Evolutionary conservation across 169 alveolate species (phyloP), one percentile per base, ranked within the genome.

Genomic region (Theileria parva): DNA sequence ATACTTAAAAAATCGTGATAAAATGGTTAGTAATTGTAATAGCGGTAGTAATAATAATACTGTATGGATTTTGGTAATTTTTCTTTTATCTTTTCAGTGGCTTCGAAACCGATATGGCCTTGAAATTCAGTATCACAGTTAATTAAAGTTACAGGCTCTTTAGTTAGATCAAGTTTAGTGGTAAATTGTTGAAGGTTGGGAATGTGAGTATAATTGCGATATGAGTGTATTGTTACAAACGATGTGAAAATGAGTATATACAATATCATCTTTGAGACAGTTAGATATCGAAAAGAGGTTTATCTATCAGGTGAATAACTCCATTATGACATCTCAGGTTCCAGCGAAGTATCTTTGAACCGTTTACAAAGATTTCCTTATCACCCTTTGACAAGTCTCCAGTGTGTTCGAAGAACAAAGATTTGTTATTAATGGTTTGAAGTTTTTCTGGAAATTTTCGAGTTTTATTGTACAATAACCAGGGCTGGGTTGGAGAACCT

Each of bases 281-380:
- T 11, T 25, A 69, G 37, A 69, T 50, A 60, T 74, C 73, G 19
- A 91, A 39, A 37, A 91, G 66, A 23, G 94, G 92, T 50, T 81
- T 74, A 44, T 91, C 92, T 25, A 91, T 84, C 67, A 91, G 80
- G 51, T 91, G 94, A 9, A 87, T 84, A 17, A 91, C 93, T 0
- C 94, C 94, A 70, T 91, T 91, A 57, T 91, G 94, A 59, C 94
- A 91, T 48, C 88, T 80, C 88, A 91, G 55, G 72, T 91, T 91
- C 63, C 93, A 90, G 21, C 94, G 88, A 53, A 91, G 68, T 60
- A 91, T 85, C 76, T 80, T 70, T 21, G 93, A 74, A 23, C 74
- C 86, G 63, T 91, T 86, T 12, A 91, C 75, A 63, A 63, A 71
- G 65, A 85, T 87, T 9, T 85, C 77, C 69, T 86, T 88, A 48